phyloP scores from a whole-genome alignment of 2,329 filamentous ascomycete species.

The Sarocladiaceae sp. region DNA sequence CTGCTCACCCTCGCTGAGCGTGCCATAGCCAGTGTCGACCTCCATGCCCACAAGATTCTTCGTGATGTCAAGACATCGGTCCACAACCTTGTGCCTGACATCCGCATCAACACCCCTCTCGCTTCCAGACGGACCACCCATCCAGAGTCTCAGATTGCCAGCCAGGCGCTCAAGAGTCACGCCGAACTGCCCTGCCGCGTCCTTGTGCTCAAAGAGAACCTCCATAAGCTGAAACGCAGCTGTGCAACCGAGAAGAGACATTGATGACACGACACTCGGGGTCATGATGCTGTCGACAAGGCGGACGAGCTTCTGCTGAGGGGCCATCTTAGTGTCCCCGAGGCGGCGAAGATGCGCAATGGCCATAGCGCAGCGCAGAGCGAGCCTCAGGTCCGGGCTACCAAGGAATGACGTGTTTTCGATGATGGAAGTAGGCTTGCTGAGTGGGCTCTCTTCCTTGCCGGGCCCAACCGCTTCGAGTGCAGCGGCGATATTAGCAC shows the following conservation, averaged over 20 bases:
- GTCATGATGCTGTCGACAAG: slow-evolving; percentile 45
- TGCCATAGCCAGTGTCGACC: slow-evolving; percentile 53
- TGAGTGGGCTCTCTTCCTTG: slow-evolving; percentile 18
- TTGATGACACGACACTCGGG: slow-evolving; percentile 31
- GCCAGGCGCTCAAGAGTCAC: slow-evolving; percentile 49
- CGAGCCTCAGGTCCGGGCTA: slow-evolving; percentile 48
- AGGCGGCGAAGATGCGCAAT: slow-evolving; percentile 50
- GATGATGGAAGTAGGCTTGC: slow-evolving; percentile 34
- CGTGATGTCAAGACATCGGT: slow-evolving; percentile 48
- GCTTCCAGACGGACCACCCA: slow-evolving; percentile 45
- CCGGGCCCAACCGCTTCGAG: slow-evolving; percentile 40
- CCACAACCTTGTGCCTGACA: slow-evolving; percentile 47
- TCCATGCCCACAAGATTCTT: slow-evolving; percentile 55
- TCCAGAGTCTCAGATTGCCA: slow-evolving; percentile 54
- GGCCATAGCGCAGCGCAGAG: slow-evolving; percentile 53
- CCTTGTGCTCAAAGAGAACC: slow-evolving; percentile 39
- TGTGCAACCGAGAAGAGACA: slow-evolving; percentile 54
- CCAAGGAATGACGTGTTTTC: slow-evolving; percentile 35
- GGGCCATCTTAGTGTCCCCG: slow-evolving; percentile 25
- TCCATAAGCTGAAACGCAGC: slow-evolving; percentile 54
- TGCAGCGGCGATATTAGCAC: slow-evolving; percentile 49
- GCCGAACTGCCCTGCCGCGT: slow-evolving; percentile 40
- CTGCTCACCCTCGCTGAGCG: slow-evolving; percentile 45
- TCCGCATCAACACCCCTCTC: slow-evolving; percentile 44
- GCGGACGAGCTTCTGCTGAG: slow-evolving; percentile 33